phyloP scores from a whole-genome alignment of 495 filamentous ascomycete genomes.

The Elaphomyces granulatus region DNA sequence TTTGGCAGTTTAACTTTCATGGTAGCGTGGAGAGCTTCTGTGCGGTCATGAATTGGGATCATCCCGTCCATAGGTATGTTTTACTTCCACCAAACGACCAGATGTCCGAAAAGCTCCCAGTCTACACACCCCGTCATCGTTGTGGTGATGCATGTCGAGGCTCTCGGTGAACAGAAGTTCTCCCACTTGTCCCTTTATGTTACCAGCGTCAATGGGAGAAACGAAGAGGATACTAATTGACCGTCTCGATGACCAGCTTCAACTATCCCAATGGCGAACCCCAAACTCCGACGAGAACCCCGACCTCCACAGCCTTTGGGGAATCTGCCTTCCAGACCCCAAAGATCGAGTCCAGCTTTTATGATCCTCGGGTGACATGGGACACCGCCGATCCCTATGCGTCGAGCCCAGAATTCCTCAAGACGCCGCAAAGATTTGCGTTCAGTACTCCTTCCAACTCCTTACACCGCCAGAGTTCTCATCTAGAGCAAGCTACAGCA shows the following conservation, averaged over 20 bases:
- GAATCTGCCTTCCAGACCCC: conserved; percentile 53
- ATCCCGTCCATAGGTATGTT: conserved; percentile 54
- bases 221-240: neutral
- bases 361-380: conserved; percentile 38
- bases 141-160: too few species aligned
- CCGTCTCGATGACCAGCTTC: conserved; percentile 16
- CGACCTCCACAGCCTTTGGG: conserved; percentile 47
- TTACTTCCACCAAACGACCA: conserved; percentile 7
- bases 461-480: conserved; percentile 33
- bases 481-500: conserved; percentile 35
- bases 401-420: conserved; percentile 38
- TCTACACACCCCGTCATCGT: neutral
- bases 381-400: conserved; percentile 39
- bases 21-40: conserved; percentile 29
- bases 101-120: neutral
- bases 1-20: conserved; percentile 16
- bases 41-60: conserved; percentile 62
- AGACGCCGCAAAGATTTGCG: conserved; percentile 33
- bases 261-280: conserved; percentile 65
- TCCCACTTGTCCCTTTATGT: too few species aligned
- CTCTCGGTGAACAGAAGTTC: too few species aligned
- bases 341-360: conserved; percentile 41
- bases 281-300: conserved; percentile 62
- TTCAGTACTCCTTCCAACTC: conserved; percentile 20
- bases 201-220: too few species aligned